Percentiles rank a stretch among this genome's conserved stretches.
These are phyloP conservation scores for Pseudocohnilembus persalinus DNA, from an alignment of 169 alveolate species.

Conservation along the genomic window DNA sequence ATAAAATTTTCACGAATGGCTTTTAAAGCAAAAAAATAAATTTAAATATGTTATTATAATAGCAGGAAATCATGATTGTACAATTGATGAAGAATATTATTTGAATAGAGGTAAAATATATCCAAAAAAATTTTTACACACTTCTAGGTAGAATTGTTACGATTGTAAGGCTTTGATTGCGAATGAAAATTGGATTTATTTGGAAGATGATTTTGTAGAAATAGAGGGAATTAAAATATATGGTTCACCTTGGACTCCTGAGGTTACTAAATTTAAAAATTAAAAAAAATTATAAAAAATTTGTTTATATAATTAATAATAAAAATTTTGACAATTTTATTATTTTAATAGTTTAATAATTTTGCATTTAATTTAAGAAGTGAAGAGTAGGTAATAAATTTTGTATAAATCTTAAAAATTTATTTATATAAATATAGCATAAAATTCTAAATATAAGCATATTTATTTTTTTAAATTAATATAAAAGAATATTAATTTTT, in stretches of 20 bases:
- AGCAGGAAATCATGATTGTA: slow-evolving; percentile 59
- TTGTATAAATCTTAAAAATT: no score
- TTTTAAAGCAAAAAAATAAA: slow-evolving; percentile 14
- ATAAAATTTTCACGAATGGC: slow-evolving; percentile 18
- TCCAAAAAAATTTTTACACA: not conserved
- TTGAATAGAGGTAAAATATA: not conserved
- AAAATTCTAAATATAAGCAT: no score
- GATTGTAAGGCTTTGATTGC: not conserved
- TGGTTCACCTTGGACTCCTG: slow-evolving; percentile 32
- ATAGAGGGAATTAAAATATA: slow-evolving; percentile 29
- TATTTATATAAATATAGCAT: no score
- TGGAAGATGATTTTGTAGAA: slow-evolving; percentile 25
- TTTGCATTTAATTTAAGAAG: slow-evolving; percentile 22
- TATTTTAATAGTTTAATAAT: slow-evolving; percentile 10
- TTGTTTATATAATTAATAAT: no score
- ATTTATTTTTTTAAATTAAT: no score
- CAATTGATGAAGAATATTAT: slow-evolving; percentile 40
- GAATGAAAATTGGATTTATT: slow-evolving; percentile 14
- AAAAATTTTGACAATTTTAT: not conserved
- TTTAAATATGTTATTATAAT: slow-evolving; percentile 45
- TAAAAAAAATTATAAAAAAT: no score
- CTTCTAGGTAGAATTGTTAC: not conserved
- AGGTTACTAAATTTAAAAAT: no score
- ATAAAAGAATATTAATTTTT: no score
- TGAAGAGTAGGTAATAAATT: slow-evolving; percentile 5